These are phyloP conservation scores for Alloteropsis semialata DNA, from an alignment of 176 grass and related monocot species.

Conservation along the genomic window DNA sequence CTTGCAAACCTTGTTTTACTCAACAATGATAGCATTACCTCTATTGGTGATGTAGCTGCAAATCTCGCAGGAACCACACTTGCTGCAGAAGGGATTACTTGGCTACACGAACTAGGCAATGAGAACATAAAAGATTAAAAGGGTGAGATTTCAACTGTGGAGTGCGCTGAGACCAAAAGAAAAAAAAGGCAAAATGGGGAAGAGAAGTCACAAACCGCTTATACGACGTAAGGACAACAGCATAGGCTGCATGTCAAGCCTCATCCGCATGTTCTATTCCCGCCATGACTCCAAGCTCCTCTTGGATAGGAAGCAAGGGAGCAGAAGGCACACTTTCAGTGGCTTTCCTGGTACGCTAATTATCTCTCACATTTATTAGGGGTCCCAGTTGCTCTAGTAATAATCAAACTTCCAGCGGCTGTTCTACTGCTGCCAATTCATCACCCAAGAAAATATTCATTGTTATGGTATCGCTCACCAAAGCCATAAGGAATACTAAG, in stretches of 20 bases:
- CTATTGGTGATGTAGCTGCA: too few relatives aligned
- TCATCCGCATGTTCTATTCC: slow-evolving; percentile 80
- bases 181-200: slow-evolving; percentile 49
- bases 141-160: slow-evolving; percentile 1
- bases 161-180: not conserved
- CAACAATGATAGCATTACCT: too few relatives aligned
- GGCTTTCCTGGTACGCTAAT: slow-evolving; percentile 21
- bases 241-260: slow-evolving; percentile 66
- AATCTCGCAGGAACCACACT: too few relatives aligned
- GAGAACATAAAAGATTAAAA: not conserved
- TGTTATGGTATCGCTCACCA: not conserved
- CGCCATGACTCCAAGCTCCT: slow-evolving; percentile 58
- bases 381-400: not conserved
- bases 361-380: not conserved
- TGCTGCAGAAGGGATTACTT: not conserved
- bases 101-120: not conserved
- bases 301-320: slow-evolving; percentile 58
- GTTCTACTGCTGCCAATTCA: not conserved
- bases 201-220: slow-evolving; percentile 32
- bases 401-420: not conserved
- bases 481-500: not conserved
- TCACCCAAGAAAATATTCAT: not conserved
- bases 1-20: not conserved
- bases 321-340: slow-evolving; percentile 30
- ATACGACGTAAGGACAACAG: slow-evolving; percentile 26